Conservation (phyloP, 2,329 filamentous ascomycete species). For the Talaromyces islandicus region DNA sequence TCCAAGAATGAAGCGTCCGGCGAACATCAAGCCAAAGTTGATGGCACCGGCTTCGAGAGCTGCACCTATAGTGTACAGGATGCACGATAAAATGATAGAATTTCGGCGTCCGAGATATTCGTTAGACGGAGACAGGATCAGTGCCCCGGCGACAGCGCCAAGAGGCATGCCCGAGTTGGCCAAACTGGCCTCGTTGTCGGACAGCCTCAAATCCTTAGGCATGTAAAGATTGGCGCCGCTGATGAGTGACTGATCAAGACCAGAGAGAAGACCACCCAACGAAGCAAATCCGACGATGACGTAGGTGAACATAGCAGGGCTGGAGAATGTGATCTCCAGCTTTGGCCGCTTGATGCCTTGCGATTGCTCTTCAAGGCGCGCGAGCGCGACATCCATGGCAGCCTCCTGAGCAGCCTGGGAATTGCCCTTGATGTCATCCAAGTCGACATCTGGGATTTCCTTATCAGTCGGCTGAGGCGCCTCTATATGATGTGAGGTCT, state of each 20-base stretch:
- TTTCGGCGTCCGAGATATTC: constrained; percentile 61
- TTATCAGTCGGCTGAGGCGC: constrained; percentile 18
- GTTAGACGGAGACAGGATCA: constrained; percentile 62
- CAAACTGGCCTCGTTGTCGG: constrained; percentile 54
- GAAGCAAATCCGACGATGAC: constrained; percentile 65
- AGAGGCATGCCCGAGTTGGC: constrained; percentile 67
- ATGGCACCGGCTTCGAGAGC: constrained; percentile 63
- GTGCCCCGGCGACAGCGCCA: constrained; percentile 63
- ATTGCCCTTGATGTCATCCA: constrained; percentile 21
- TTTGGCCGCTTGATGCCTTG: constrained; percentile 14
- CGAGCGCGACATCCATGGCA: constrained; percentile 26
- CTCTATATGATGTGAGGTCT: constrained; percentile 21
- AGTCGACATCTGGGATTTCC: constrained; percentile 19
- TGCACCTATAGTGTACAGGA: constrained; percentile 65
- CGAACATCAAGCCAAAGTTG: constrained; percentile 66
- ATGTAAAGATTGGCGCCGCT: constrained; percentile 61
- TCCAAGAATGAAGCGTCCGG: constrained; percentile 62
- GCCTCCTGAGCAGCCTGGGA: constrained; percentile 20
- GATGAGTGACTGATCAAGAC: constrained; percentile 68
- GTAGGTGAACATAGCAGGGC: constrained; percentile 62
- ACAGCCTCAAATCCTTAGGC: constrained; percentile 53
- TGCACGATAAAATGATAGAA: constrained; percentile 63
- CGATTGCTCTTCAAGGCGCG: constrained; percentile 23
- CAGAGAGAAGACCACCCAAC: constrained; percentile 67
- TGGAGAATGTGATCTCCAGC: constrained; percentile 50